Evolutionary conservation across 1,139 yeast species (phyloP), one percentile per base, ranked within the genome.

Genomic region (Nakaseomyces sp.): DNA sequence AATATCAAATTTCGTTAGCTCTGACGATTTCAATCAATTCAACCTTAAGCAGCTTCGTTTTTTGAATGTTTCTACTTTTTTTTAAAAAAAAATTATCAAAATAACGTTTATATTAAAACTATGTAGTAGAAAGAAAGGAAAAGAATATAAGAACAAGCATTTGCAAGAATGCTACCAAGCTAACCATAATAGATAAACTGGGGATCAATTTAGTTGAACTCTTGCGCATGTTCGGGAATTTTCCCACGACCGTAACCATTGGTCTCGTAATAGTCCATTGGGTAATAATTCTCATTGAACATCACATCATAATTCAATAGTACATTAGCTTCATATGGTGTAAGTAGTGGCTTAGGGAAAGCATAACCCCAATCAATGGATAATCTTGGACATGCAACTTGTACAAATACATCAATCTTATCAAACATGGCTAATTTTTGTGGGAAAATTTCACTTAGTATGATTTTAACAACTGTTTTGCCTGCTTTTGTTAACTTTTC

Each of bases 311-410:
- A 72, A 8, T 77, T 82, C 55, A 91, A 64, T 72, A 88, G 75
- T 3, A 89, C 95, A 88, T 86, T 88, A 0, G 96, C 89, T 59
- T 91, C 99, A 61, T 93, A 91, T 0, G 99, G 98, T 0, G 98
- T 89, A 46, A 91, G 67, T 39, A 91, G 69, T 0, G 99, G 99
- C 59, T 84, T 85, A 47, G 81, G 79, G 60, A 91, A 91, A 0
- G 98, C 98, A 61, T 93, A 91, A 1, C 99, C 99, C 99, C 99
- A 91, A 63, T 91, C 99, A 37, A 91, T 91, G 2, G 96, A 86
- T 43, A 91, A 69, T 54, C 99, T 71, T 0, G 99, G 99, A 61
- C 99, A 91, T 0, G 98, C 99, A 3, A 91, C 96, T 64, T 91
- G 99, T 16, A 91, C 84, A 72, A 94, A 91, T 5, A 89, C 95